These are phyloP conservation scores for Sporobolomyces pararoseus DNA, from an alignment of 768 basidiomycete genomes.

Conservation along the genomic window DNA sequence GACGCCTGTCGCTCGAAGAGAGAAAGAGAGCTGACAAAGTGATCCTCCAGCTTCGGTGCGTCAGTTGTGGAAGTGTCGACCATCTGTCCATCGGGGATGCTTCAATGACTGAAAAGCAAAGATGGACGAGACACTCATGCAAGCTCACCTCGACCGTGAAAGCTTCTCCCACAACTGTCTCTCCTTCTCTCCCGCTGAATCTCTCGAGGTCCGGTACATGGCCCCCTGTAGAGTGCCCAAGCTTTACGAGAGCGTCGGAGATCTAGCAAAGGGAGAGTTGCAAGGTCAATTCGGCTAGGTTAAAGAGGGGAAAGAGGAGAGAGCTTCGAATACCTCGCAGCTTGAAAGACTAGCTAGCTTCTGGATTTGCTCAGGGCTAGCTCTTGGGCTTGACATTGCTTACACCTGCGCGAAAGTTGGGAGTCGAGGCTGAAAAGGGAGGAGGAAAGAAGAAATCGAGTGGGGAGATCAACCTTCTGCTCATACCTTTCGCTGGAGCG, in stretches of 20 bases:
- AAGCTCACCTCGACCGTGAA: slow-evolving; percentile 68
- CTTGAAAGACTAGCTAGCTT: slow-evolving; percentile 1
- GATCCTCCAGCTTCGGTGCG: slow-evolving; percentile 63
- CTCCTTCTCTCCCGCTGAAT: slow-evolving; percentile 4
- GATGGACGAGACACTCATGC: too few relatives aligned
- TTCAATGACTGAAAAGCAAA: background rate
- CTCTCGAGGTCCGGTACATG: slow-evolving; percentile 69
- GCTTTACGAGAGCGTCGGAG: slow-evolving; percentile 82
- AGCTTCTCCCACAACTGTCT: slow-evolving; percentile 67
- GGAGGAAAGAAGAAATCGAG: background rate
- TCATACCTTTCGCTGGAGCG: too few relatives aligned
- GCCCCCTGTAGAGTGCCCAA: slow-evolving; percentile 67
- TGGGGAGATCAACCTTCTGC: too few relatives aligned
- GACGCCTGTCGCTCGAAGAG: background rate
- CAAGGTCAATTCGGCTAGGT: background rate
- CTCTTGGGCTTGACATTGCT: background rate
- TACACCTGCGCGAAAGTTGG: background rate
- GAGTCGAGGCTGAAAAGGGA: background rate
- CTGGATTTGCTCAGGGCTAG: background rate
- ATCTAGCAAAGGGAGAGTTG: slow-evolving; percentile 52
- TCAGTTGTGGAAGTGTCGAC: slow-evolving; percentile 59
- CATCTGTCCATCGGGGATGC: slow-evolving; percentile 53
- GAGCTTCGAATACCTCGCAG: slow-evolving; percentile 27
- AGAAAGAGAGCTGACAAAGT: slow-evolving; percentile 59
- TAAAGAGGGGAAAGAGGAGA: background rate